phyloP scores from a whole-genome alignment of 106 monocot genomes.

The Dendrobium huoshanense region DNA sequence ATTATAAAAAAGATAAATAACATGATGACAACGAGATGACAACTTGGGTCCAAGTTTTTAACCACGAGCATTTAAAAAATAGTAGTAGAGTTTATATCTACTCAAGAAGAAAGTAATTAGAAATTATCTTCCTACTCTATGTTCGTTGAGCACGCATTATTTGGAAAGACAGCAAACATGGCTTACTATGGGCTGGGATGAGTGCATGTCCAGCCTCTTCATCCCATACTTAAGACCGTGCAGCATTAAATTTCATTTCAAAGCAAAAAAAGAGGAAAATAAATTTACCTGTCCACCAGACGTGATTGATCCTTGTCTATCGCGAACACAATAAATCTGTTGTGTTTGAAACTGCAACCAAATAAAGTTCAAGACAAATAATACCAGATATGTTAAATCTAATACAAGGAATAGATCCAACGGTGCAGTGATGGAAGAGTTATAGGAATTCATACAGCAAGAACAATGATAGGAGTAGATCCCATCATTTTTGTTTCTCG shows the following conservation, averaged over 20 bases:
- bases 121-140: not conserved
- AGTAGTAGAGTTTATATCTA: not conserved
- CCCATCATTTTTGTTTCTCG: conserved; percentile 97
- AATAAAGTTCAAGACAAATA: conserved; percentile 3
- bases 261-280: not conserved
- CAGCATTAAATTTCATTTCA: not conserved
- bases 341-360: conserved; percentile 88
- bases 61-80: not conserved
- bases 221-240: not conserved
- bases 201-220: not conserved
- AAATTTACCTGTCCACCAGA: conserved; percentile 73
- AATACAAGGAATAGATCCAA: not conserved
- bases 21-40: too few species aligned
- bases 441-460: conserved; percentile 47
- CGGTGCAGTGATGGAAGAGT: not conserved
- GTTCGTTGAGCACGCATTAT: not conserved
- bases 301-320: conserved; percentile 65
- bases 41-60: not conserved
- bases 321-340: conserved; percentile 89
- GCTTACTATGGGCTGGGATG: not conserved
- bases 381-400: not conserved
- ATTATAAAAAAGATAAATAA: too few species aligned
- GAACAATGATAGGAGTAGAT: conserved; percentile 75
- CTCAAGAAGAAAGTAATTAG: not conserved
- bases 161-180: not conserved